Base-by-base conservation (phyloP, 176 grass and related monocot genomes). In the Tillandsia fasciculata region DNA sequence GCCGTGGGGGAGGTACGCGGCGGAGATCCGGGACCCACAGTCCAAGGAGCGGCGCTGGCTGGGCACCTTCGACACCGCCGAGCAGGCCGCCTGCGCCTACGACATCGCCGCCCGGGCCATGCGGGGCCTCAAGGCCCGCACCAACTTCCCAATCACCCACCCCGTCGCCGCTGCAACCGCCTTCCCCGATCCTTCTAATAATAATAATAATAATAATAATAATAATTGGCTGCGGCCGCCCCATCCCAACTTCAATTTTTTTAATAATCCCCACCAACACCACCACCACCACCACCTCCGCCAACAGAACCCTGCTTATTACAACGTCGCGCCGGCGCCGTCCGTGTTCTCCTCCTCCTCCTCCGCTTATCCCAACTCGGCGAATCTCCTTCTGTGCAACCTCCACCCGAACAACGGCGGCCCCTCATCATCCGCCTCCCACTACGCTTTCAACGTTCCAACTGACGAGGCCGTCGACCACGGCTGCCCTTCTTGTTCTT, bases 31-130 rank as follows among this genome's bases (percentile, higher is more conserved):
- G 6, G 94, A 99, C 63, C 94, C 94, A 5, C 53, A 77, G 69
- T 86, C 94, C 64, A 99, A 92, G 74, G 94, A 87, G 72, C 84
- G 94, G 17, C 84, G 87, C 9, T 99, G 94, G 94, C 87, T 99
- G 4, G 94, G 94, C 52, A 99, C 94, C 12, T 99, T 93, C 72
- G 94, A 99, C 82, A 99, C 94, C 9, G 94, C 94, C 24, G 94
- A 99, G 66, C 89, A 99, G 83, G 94, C 94, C 0, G 94, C 94
- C 53, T 93, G 84, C 74, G 94, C 94, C 33, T 99, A 99, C 74
- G 94, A 99, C 72, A 76, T 93, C 67, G 94, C 94, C 2, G 94
- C 94, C 65, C 89, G 89, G 50, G 90, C 85, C 80, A 93, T 93
- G 90, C 89, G 94, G 11, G 94, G 94, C 15, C 72, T 68, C 54